These are phyloP conservation scores for Glycine tomentella DNA, from an alignment of 306 rosid genomes.

Conservation along the genomic window DNA sequence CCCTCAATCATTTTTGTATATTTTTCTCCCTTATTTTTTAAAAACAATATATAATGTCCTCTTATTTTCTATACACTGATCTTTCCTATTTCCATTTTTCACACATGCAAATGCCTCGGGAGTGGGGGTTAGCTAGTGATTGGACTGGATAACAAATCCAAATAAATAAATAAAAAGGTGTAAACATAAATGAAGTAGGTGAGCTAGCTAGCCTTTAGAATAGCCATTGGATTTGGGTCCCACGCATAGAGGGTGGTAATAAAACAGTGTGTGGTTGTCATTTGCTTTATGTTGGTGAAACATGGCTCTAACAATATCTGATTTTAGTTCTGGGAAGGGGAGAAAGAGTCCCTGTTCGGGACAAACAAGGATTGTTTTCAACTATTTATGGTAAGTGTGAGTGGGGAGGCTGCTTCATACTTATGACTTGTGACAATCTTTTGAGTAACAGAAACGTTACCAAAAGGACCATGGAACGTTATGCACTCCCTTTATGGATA, in stretches of 20 bases:
- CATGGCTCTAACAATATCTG: constrained; percentile 30
- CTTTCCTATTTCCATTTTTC: not conserved
- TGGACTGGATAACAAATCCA: constrained; percentile 49
- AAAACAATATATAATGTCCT: not conserved
- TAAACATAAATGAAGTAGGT: constrained; percentile 26
- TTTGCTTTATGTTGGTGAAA: constrained; percentile 47
- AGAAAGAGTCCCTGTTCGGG: constrained; percentile 11
- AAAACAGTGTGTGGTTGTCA: not conserved
- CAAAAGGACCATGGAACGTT: constrained; percentile 12
- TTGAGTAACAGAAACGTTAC: constrained; percentile 49
- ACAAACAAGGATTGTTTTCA: constrained; percentile 9
- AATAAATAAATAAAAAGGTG: constrained; percentile 26
- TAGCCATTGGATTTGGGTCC: constrained; percentile 55
- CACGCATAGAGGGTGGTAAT: constrained; percentile 3
- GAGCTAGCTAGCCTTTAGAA: constrained; percentile 43
- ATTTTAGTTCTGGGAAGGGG: constrained; percentile 38
- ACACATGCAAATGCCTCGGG: not conserved
- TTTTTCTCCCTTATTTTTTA: not conserved
- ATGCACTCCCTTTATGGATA: not conserved
- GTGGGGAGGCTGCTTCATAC: not conserved
- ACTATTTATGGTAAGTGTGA: constrained; percentile 34
- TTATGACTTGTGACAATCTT: constrained; percentile 26
- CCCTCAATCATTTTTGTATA: too few species aligned
- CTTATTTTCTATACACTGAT: not conserved
- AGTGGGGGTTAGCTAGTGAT: constrained; percentile 33